These are phyloP conservation scores for Bruguiera hainesii DNA, from an alignment of 441 rosid genomes.

Conservation along the genomic window DNA sequence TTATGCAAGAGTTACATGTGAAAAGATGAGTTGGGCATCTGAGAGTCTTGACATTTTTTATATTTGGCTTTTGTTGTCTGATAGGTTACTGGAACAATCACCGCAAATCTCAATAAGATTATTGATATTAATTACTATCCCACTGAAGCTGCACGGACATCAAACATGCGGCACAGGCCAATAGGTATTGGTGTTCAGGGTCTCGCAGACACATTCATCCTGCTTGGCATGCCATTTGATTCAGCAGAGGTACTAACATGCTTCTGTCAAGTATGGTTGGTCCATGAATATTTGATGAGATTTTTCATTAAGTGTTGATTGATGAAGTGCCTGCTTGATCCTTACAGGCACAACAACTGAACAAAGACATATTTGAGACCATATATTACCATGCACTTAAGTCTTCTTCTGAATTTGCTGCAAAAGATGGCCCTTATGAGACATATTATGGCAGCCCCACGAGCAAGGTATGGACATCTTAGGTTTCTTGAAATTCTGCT, in stretches of 20 bases:
- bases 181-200: constrained; percentile 81
- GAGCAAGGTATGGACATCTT: constrained; percentile 48
- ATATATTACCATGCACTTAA: constrained; percentile 63
- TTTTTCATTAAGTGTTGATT: not conserved
- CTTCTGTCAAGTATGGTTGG: not conserved
- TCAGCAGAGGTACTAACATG: constrained; percentile 53
- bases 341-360: constrained; percentile 60
- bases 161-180: constrained; percentile 69
- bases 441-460: constrained; percentile 62
- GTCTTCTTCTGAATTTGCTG: constrained; percentile 56
- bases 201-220: constrained; percentile 72
- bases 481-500: not conserved
- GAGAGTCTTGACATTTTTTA: not conserved
- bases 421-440: constrained; percentile 55
- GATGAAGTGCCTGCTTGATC: constrained; percentile 1
- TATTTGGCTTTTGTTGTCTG: not conserved
- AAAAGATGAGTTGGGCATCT: not conserved
- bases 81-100: constrained; percentile 55
- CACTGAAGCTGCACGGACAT: constrained; percentile 60
- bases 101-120: constrained; percentile 66
- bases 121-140: constrained; percentile 73
- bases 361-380: constrained; percentile 72
- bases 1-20: not conserved
- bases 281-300: not conserved
- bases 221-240: constrained; percentile 77